phyloP scores from a whole-genome alignment of 2,329 filamentous ascomycete species.

The Claviceps sp. region DNA sequence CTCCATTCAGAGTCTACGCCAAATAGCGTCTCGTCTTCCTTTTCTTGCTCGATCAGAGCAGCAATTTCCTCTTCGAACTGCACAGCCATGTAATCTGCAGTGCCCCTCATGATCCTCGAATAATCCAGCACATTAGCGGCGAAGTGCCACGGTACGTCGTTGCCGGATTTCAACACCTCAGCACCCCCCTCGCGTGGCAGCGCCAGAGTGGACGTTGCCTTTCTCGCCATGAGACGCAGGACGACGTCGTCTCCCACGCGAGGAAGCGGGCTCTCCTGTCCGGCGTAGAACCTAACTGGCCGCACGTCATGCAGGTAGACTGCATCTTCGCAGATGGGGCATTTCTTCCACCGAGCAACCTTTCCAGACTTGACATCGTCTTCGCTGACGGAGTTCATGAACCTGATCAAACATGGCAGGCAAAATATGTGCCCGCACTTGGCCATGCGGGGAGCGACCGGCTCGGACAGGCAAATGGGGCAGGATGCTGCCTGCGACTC shows the following conservation, averaged over 20 bases:
- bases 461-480: constrained; percentile 86
- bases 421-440: constrained; percentile 97
- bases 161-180: constrained; percentile 52
- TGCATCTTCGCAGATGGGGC: constrained; percentile 86
- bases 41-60: constrained; percentile 61
- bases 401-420: constrained; percentile 80
- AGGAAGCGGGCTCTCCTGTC: constrained; percentile 71
- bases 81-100: constrained; percentile 69
- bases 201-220: constrained; percentile 70
- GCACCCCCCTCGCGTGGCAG: constrained; percentile 68
- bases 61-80: constrained; percentile 71
- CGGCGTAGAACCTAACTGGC: constrained; percentile 81
- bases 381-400: constrained; percentile 75
- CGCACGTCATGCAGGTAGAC: constrained; percentile 85
- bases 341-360: constrained; percentile 78
- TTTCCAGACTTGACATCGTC: constrained; percentile 56
- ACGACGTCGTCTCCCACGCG: constrained; percentile 81
- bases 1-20: constrained; percentile 90
- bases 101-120: constrained; percentile 88
- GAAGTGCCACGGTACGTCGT: constrained; percentile 89
- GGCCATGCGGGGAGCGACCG: constrained; percentile 90
- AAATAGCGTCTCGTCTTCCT: constrained; percentile 84
- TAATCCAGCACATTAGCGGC: constrained; percentile 91
- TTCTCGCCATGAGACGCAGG: constrained; percentile 69
- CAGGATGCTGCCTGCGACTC: constrained; percentile 82